Percentiles rank a stretch among this genome's conserved stretches.
Conservation (phyloP, 805 yeast species). For the Kodamaea laetipori region DNA sequence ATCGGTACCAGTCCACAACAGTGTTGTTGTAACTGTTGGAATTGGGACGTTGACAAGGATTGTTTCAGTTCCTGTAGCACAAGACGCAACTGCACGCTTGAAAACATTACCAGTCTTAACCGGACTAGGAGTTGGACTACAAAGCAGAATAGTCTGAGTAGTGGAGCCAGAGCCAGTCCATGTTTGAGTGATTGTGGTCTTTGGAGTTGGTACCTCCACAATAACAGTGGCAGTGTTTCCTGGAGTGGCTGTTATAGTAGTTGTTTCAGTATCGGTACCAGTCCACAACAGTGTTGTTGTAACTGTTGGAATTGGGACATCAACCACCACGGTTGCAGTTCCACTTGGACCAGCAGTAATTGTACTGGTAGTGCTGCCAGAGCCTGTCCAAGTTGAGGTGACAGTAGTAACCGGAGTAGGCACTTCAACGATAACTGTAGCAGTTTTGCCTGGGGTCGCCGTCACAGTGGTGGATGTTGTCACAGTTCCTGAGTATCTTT, state of each 20-base stretch:
- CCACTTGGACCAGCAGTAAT: too few species aligned
- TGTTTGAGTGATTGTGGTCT: background rate
- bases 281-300: conserved; percentile 14
- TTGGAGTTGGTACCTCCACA: conserved; percentile 8
- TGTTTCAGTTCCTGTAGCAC: too few species aligned
- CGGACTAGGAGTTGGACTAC: too few species aligned
- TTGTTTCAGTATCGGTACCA: conserved; percentile 11
- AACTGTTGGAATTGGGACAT: conserved; percentile 17
- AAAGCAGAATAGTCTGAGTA: too few species aligned
- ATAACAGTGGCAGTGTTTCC: conserved; percentile 19
- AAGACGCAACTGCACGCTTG: too few species aligned
- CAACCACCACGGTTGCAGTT: conserved; percentile 4
- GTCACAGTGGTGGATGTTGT: conserved; percentile 9
- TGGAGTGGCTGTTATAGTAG: conserved; percentile 9
- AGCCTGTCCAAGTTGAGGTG: too few species aligned
- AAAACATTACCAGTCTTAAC: too few species aligned
- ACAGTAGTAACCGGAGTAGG: conserved; percentile 1
- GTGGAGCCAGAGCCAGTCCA: too few species aligned
- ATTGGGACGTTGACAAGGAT: conserved; percentile 18
- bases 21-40: conserved; percentile 12
- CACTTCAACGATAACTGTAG: conserved; percentile 15
- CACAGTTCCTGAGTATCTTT: too few species aligned
- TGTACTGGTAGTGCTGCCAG: background rate
- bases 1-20: conserved; percentile 13
- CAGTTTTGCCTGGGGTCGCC: conserved; percentile 9